Conservation (phyloP, 805 yeast genomes). For the Schwanniomyces sp. region DNA sequence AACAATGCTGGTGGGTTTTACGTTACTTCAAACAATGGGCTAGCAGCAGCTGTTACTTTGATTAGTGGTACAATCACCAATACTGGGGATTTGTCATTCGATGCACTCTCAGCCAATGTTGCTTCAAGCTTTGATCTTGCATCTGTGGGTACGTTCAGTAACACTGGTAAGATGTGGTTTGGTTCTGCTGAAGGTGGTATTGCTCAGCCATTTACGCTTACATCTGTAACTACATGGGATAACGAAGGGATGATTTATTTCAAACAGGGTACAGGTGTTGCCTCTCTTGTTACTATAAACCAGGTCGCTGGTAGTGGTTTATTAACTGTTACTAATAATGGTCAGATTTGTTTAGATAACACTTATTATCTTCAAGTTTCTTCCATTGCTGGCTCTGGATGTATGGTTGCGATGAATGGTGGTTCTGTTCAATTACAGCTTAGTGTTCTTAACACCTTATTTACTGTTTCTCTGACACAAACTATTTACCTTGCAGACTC, state of each 20-base stretch:
- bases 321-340: constrained; percentile 16
- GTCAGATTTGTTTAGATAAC: constrained; percentile 25
- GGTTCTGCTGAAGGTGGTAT: constrained; percentile 23
- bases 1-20: constrained; percentile 22
- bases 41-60: constrained; percentile 11
- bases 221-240: constrained; percentile 12
- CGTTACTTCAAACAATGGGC: constrained; percentile 15
- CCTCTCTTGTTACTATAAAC: constrained; percentile 16
- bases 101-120: constrained; percentile 15
- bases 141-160: constrained; percentile 14
- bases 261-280: constrained; percentile 18
- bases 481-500: constrained; percentile 16
- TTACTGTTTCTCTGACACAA: constrained; percentile 14
- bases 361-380: constrained; percentile 21
- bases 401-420: constrained; percentile 17
- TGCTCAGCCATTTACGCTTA: constrained; percentile 9
- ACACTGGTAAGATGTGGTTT: constrained; percentile 24
- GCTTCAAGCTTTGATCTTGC: constrained; percentile 16
- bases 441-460: constrained; percentile 9
- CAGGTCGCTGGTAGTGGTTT: constrained; percentile 10
- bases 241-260: constrained; percentile 22
- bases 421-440: constrained; percentile 5
- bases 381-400: constrained; percentile 23
- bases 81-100: constrained; percentile 22
- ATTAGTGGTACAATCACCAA: constrained; percentile 12